phyloP scores from a whole-genome alignment of 305 asterid species.

The Fraxinus albicans region DNA sequence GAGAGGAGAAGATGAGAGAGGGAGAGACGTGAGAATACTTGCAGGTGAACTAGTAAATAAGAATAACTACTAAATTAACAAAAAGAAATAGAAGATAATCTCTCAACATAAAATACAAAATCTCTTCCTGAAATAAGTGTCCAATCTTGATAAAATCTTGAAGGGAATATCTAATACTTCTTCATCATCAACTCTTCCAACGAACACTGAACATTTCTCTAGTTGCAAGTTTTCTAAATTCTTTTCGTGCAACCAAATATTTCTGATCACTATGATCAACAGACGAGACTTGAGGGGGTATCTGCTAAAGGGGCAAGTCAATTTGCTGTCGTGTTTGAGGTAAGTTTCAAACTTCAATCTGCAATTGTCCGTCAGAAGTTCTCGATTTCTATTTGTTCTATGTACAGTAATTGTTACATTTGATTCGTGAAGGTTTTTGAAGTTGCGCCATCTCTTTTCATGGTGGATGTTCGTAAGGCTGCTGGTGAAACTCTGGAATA shows the following conservation, averaged over 20 bases:
- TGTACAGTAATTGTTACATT: neutral
- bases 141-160: neutral
- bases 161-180: neutral
- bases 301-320: conserved; percentile 62
- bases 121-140: neutral
- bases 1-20: neutral
- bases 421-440: conserved; percentile 60
- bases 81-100: neutral
- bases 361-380: conserved; percentile 7
- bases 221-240: neutral
- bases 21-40: neutral
- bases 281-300: conserved; percentile 88
- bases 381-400: neutral
- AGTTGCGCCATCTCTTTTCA: conserved; percentile 90
- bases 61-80: neutral
- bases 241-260: conserved; percentile 8
- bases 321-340: conserved; percentile 94
- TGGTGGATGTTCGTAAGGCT: conserved; percentile 93
- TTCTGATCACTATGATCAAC: conserved; percentile 30
- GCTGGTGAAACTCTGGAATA: conserved; percentile 93
- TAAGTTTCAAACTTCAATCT: conserved; percentile 24
- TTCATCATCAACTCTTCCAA: neutral
- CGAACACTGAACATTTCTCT: neutral
- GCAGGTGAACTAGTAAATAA: neutral
- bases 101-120: neutral